Evolutionary conservation across 805 yeast genomes (phyloP).

Genomic region (Lipomyces yamanashiensis): DNA sequence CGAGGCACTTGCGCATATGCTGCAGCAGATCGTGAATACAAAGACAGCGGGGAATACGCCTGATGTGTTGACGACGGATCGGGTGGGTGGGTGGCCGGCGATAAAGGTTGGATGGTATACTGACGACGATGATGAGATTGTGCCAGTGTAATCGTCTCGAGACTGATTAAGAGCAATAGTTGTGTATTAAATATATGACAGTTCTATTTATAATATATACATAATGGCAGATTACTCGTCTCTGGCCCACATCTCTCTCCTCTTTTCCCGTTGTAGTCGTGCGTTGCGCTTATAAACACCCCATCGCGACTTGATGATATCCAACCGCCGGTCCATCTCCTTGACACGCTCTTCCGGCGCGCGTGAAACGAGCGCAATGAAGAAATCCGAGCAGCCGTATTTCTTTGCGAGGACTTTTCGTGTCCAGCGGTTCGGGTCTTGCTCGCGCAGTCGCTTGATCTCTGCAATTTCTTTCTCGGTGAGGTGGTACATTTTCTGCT

Average conservation of each 20-base stretch:
- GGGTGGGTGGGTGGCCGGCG: neutral
- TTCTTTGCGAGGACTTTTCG: conserved; percentile 63
- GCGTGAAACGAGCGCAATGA: conserved; percentile 61
- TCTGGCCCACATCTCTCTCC: conserved; percentile 67
- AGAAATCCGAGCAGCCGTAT: conserved; percentile 57
- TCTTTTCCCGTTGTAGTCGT: conserved; percentile 60
- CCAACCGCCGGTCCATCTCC: conserved; percentile 56
- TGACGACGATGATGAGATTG: neutral
- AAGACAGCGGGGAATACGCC: neutral
- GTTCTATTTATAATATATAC: neutral
- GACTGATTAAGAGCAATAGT: too few relatives aligned
- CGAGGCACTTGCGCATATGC: neutral
- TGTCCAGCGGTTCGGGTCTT: conserved; percentile 68
- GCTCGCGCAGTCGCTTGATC: conserved; percentile 58
- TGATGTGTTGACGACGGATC: neutral
- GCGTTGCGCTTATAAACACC: conserved; percentile 53
- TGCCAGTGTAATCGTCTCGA: too few relatives aligned
- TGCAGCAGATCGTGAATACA: conserved; percentile 4
- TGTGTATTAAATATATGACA: neutral
- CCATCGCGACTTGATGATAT: conserved; percentile 56
- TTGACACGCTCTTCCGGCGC: conserved; percentile 47
- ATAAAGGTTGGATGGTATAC: neutral
- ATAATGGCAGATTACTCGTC: conserved; percentile 48
- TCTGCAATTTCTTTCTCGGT: conserved; percentile 62
- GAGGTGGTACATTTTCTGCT: conserved; percentile 57